Evolutionary conservation across 441 rosid genomes (phyloP), one percentile per base, ranked within the genome.

Genomic region (Populus trichocarpa): DNA sequence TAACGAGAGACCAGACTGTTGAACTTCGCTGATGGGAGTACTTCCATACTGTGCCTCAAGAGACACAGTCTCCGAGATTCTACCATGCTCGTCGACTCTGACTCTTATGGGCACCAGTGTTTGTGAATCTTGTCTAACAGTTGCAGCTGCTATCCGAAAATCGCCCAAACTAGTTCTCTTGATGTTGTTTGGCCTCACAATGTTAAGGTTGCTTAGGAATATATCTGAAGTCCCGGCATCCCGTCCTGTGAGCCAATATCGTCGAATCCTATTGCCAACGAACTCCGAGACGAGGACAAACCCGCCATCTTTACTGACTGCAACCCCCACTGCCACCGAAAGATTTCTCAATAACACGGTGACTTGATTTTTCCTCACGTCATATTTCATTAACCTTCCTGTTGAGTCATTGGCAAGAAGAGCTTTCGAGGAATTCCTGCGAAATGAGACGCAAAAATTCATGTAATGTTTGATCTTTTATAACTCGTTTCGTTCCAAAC

Each of bases 241-340:
- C 0, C 73, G 69, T 38, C 83, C 84, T 3, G 1, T 81, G 23
- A 81, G 79, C 76, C 71, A 79, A 36, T 16, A 72, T 18, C 73
- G 76, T 6, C 11, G 65, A 65, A 84, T 68, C 70, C 77, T 83
- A 28, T 75, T 23, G 5, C 22, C 30, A 2, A 53, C 14, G 8
- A 53, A 79, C 70, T 87, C 74, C 0, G 83, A 28, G 67, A 86
- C 64, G 26, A 88, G 67, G 66, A 84, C 66, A 64, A 23, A 83
- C 14, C 46, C 20, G 3, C 77, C 75, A 38, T 71, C 73, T 0
- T 0, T 0, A 10, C 77, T 75, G 23, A 77, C 23, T 3, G 78
- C 84, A n/a, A 82, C 69, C 2, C 89, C 86, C 9, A 68, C 82
- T 5, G 88, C 77, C 1, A 64, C 59, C 57, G 76, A 64, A 70